phyloP scores from a whole-genome alignment of 306 rosid species.

The Spatholobus suberectus region DNA sequence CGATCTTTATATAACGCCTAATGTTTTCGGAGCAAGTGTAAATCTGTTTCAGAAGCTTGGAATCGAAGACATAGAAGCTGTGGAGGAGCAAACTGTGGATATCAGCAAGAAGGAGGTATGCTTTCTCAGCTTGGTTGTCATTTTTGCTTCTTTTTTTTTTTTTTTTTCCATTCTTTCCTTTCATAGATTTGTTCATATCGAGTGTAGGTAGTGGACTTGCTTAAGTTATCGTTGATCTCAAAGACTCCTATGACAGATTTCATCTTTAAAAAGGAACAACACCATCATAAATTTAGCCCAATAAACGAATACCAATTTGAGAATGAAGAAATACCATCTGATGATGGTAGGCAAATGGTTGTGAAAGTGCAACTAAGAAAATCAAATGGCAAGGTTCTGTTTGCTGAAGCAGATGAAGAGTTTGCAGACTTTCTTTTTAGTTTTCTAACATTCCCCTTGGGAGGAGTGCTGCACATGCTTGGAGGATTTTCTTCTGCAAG shows the following conservation, averaged over 20 bases:
- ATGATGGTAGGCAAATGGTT: too few species aligned
- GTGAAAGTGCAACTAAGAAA: too few species aligned
- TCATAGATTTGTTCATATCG: not conserved
- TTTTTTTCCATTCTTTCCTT: not conserved
- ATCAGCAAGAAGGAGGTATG: conserved; percentile 26
- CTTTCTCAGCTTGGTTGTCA: not conserved
- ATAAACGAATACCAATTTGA: too few species aligned
- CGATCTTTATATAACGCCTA: conserved; percentile 20
- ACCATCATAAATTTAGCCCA: too few species aligned
- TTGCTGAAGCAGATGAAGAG: not conserved
- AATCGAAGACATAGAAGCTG: too few species aligned
- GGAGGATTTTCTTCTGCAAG: not conserved
- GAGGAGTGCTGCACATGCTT: not conserved
- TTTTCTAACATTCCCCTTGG: not conserved
- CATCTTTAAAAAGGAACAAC: too few species aligned
- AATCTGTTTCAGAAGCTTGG: too few species aligned
- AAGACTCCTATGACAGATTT: not conserved
- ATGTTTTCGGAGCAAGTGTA: not conserved
- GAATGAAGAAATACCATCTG: too few species aligned
- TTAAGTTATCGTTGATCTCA: conserved; percentile 23
- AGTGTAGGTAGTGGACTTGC: conserved; percentile 6
- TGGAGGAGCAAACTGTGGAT: not conserved
- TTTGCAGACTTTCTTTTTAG: not conserved
- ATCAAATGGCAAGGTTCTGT: not conserved
- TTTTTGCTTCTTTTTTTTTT: too few species aligned